Conservation (phyloP, 805 yeast genomes). For the Wickerhamiella sergipiensis region DNA sequence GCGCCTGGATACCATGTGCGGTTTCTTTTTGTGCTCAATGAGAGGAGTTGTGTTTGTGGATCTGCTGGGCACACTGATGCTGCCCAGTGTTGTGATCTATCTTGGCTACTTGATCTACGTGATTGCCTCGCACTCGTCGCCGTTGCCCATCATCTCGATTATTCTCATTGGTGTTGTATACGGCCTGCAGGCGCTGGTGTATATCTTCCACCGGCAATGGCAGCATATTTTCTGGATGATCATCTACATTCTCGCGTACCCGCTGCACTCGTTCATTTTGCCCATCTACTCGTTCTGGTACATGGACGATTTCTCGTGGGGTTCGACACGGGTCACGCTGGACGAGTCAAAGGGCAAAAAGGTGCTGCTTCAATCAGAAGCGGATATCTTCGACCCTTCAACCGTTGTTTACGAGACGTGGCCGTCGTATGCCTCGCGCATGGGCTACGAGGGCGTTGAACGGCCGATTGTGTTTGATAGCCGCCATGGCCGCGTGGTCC, state of each 20-base stretch:
- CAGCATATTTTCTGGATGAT: conserved; percentile 41
- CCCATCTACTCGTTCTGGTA: conserved; percentile 53
- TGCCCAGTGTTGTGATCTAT: conserved; percentile 45
- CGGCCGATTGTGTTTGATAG: conserved; percentile 24
- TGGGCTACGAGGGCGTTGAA: conserved; percentile 27
- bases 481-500: conserved; percentile 22
- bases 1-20: conserved; percentile 44
- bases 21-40: conserved; percentile 48
- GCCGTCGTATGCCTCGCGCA: conserved; percentile 25
- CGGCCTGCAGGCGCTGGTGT: conserved; percentile 47
- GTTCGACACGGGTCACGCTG: conserved; percentile 44
- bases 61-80: conserved; percentile 42
- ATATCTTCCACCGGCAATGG: conserved; percentile 33
- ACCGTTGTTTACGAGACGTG: conserved; percentile 28
- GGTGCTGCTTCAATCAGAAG: conserved; percentile 23
- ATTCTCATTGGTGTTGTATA: conserved; percentile 42
- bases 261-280: conserved; percentile 46
- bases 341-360: conserved; percentile 42
- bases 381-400: conserved; percentile 25
- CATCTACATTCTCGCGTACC: conserved; percentile 43
- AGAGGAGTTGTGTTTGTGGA: conserved; percentile 45
- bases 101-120: conserved; percentile 39
- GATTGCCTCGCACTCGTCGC: conserved; percentile 37
- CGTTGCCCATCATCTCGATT: conserved; percentile 39
- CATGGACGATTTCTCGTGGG: conserved; percentile 54